Conservation (phyloP, 805 yeast species). For the Suhomyces canberraensis region DNA sequence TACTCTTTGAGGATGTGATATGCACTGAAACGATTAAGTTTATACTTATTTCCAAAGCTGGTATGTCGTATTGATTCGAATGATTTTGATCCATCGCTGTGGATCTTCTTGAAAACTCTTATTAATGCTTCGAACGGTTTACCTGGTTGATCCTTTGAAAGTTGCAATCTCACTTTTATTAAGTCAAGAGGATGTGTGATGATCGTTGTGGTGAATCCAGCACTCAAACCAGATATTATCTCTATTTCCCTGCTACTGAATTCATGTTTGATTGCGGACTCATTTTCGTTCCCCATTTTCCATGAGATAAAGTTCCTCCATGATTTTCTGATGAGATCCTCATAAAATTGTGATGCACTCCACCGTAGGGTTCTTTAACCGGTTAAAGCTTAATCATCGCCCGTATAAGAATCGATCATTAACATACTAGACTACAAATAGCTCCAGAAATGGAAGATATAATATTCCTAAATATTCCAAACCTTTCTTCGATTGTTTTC, state of each 20-base stretch:
- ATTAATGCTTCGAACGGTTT: constrained; percentile 19
- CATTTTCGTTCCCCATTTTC: no score
- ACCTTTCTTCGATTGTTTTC: no score
- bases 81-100: constrained; percentile 16
- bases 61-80: constrained; percentile 2
- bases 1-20: constrained; percentile 16
- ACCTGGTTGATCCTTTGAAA: constrained; percentile 23
- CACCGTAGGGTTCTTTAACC: no score
- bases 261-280: no score
- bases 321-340: no score
- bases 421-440: no score
- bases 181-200: constrained; percentile 89
- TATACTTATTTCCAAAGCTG: neutral
- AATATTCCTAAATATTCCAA: no score
- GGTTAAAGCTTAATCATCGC: no score
- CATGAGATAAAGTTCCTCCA: no score
- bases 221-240: constrained; percentile 66
- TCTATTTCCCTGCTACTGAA: constrained; percentile 43
- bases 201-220: constrained; percentile 78
- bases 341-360: no score
- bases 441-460: no score
- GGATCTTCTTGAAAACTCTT: constrained; percentile 18
- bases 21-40: neutral
- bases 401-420: no score
- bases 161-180: constrained; percentile 77